A percentile compares a stretch with the other conserved stretches of the same genome.
phyloP scores from a whole-genome alignment of 164 flowering plant species.

The Paratinospora sagittata region DNA sequence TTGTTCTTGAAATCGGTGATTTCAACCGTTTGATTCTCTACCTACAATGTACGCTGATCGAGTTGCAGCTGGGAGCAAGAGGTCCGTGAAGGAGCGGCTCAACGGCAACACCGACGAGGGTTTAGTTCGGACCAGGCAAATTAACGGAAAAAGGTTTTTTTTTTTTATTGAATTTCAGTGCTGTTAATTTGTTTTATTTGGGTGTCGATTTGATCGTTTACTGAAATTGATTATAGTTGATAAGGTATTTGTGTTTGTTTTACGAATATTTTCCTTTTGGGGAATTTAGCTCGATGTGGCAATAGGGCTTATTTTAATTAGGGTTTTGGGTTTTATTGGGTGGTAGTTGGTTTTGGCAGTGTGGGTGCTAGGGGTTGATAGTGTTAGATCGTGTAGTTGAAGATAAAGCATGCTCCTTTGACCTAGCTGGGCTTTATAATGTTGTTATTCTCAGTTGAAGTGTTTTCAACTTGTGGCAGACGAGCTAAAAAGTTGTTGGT shows the following conservation, averaged over 20 bases:
- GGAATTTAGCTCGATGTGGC: neutral
- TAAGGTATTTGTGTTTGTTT: neutral
- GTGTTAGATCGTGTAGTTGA: too few species aligned
- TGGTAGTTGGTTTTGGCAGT: neutral
- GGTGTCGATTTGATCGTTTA: neutral
- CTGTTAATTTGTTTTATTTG: neutral
- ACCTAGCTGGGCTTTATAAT: too few species aligned
- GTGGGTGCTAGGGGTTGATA: too few species aligned
- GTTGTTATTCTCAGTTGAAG: too few species aligned
- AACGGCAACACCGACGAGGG: conserved; percentile 17
- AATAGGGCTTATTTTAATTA: neutral
- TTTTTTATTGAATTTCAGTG: neutral
- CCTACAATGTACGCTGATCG: conserved; percentile 31
- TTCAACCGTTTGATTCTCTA: neutral
- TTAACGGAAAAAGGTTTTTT: conserved; percentile 18
- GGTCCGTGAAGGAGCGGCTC: conserved; percentile 29
- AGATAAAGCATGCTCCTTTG: too few species aligned
- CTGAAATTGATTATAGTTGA: neutral
- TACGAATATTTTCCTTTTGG: neutral
- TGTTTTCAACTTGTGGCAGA: too few species aligned
- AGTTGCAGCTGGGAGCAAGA: conserved; percentile 20
- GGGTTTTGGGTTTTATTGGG: neutral
- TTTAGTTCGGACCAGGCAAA: conserved; percentile 11
- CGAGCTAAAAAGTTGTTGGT: too few species aligned
- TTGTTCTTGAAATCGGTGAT: neutral